Conservation (phyloP, 441 rosid species). For the Melastoma candidum region DNA sequence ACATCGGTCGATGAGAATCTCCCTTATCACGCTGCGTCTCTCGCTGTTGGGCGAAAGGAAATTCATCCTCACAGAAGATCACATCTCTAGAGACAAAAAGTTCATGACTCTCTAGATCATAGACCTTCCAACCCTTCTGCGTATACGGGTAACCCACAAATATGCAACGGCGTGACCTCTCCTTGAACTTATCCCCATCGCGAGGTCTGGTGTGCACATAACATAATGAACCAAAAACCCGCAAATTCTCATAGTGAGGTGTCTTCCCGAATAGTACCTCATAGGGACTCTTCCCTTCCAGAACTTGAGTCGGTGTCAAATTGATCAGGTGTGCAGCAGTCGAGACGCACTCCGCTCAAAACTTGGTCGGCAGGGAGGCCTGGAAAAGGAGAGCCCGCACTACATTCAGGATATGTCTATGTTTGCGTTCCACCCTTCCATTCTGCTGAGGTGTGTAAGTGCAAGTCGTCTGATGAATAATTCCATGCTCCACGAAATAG, state of each 20-base stretch:
- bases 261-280: neutral
- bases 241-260: neutral
- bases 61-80: neutral
- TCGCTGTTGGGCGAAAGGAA: neutral
- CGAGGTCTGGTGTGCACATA: neutral
- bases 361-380: too few relatives aligned
- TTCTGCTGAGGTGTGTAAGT: too few relatives aligned
- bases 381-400: too few relatives aligned
- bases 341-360: too few relatives aligned
- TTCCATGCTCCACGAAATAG: too few relatives aligned
- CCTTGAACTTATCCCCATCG: neutral
- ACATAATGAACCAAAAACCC: neutral
- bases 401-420: too few relatives aligned
- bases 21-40: too few relatives aligned
- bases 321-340: too few relatives aligned
- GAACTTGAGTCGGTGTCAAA: too few relatives aligned
- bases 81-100: conserved; percentile 8
- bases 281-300: conserved; percentile 1
- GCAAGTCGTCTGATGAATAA: too few relatives aligned
- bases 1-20: too few relatives aligned
- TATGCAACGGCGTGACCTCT: neutral
- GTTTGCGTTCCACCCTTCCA: too few relatives aligned
- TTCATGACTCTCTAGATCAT: neutral
- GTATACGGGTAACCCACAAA: neutral
- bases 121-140: neutral